Base-by-base conservation (phyloP, 257 asterid species). In the Lavandula angustifolia region DNA sequence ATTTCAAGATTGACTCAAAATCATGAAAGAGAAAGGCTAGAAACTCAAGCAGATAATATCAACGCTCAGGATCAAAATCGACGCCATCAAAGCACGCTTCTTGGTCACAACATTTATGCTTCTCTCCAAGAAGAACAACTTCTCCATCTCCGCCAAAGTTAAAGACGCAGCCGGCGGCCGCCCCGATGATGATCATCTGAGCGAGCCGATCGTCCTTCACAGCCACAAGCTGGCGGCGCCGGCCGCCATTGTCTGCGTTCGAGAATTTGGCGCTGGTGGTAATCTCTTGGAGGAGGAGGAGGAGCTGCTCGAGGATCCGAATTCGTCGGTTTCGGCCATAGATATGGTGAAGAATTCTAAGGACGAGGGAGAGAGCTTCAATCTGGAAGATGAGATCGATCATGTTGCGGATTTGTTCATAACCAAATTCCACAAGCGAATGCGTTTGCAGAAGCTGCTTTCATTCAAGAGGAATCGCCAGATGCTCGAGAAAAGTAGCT, bases 341-440 rank as follows among this genome's bases (percentile, higher is more conserved):
- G 95, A 88, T 51, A 52, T 80, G 69, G 89, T 84, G 44, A 82
- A 81, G 82, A 86, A 75, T 48, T 79, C 88, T 0, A 88, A 82
- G 69, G 85, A 81, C 67, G 75, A 82, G 14, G 82, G 84, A 3
- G 76, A 81, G 76, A 62, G 60, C 9, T 88, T 88, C 63, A 81
- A 78, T 52, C 73, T 88, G 49, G 96, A 88, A 65, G 88, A 77
- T 3, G 90, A 88, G 68, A 86, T 88, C 41, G 81, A 88, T 70
- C 71, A 88, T 44, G 95, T 82, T 5, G 96, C 95, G 18, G 96
- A 88, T 60, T 70, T 88, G 83, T 88, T 86, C 76, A 88, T 88
- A 31, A 73, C 65, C 38, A 86, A 82, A 54, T 82, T 88, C 74
- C 92, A 82, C 55, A 84, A 78, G 62, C 71, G 77, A 61, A 84